Conservation (phyloP, 306 rosid species). For the Crotalaria pallida region DNA sequence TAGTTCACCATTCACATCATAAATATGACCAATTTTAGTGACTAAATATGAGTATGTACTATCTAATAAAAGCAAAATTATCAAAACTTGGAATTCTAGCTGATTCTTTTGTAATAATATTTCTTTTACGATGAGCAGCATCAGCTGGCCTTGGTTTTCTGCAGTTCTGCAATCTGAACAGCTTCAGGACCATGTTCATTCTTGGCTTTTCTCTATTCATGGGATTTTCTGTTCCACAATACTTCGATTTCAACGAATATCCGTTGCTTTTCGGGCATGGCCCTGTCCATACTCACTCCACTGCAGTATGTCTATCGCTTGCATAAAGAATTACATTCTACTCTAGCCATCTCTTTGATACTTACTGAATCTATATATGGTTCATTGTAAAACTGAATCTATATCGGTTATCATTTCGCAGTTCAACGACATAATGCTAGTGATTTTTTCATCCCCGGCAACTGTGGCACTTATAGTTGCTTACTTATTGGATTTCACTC, state of each 20-base stretch:
- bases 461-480: constrained; percentile 65
- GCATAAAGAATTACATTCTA: not conserved
- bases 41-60: no score
- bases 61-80: no score
- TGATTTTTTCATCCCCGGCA: constrained; percentile 73
- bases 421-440: constrained; percentile 71
- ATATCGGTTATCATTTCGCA: constrained; percentile 20
- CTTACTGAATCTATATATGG: not conserved
- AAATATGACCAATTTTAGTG: no score
- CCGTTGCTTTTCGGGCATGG: constrained; percentile 40
- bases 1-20: no score
- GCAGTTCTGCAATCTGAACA: constrained; percentile 84
- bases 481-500: constrained; percentile 53
- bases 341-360: not conserved
- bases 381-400: not conserved
- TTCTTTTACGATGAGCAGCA: constrained; percentile 40
- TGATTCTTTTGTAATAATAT: not conserved
- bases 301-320: constrained; percentile 36
- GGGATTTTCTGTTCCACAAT: constrained; percentile 77
- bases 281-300: constrained; percentile 64
- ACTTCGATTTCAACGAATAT: constrained; percentile 53
- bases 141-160: constrained; percentile 68
- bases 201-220: constrained; percentile 78
- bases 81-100: not conserved
- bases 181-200: constrained; percentile 65